Conservation (phyloP, 345 rosid genomes). For the Aegle marmelos region DNA sequence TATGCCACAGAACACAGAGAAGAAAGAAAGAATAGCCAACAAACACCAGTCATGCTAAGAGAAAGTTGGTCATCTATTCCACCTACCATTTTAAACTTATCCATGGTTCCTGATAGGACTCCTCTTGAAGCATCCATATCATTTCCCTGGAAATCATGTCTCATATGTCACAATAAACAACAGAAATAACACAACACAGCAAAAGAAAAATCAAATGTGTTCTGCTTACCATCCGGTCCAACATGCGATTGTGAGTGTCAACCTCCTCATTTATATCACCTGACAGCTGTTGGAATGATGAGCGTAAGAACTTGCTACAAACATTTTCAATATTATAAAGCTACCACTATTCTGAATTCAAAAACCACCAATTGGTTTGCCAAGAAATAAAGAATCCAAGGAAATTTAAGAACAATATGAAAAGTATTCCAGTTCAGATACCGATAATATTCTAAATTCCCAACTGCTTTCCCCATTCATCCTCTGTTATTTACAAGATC, state of each 20-base stretch:
- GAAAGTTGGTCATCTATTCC: neutral
- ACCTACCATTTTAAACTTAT: constrained; percentile 81
- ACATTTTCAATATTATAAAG: neutral
- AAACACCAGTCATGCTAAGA: neutral
- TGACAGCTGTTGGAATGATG: constrained; percentile 51
- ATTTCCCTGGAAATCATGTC: constrained; percentile 58
- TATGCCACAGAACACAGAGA: neutral
- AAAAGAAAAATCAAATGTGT: neutral
- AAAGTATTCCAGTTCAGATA: neutral
- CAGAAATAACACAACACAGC: neutral
- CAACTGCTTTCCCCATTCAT: neutral
- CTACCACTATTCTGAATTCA: neutral
- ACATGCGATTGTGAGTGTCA: constrained; percentile 73
- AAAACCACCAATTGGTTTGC: constrained; percentile 3
- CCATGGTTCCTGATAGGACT: constrained; percentile 91
- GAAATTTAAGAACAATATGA: neutral
- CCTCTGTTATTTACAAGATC: neutral
- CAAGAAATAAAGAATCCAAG: neutral
- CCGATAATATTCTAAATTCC: neutral
- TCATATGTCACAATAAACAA: constrained; percentile 11
- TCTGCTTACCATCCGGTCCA: constrained; percentile 75
- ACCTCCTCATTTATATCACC: constrained; percentile 93
- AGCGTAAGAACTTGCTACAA: constrained; percentile 10
- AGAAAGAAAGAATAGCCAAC: constrained; percentile 6
- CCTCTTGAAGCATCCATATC: constrained; percentile 97